Evolutionary conservation across 352 stramenopile species (phyloP), one percentile per base, ranked within the genome.

Genomic region (Globisporangium cylindrosporum): DNA sequence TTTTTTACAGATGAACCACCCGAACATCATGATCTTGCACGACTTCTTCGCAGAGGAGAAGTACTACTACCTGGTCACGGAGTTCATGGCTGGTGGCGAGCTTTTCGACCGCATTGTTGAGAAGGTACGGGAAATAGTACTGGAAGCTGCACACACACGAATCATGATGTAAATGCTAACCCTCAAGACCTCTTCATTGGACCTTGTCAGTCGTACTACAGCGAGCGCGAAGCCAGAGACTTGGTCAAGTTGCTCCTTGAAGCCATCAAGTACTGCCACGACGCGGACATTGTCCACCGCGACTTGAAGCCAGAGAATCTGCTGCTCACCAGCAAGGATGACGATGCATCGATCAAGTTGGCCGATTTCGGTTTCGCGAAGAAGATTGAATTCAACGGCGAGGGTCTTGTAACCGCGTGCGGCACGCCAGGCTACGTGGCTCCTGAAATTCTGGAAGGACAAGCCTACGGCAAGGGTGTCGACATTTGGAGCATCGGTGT

Each of bases 21-120:
- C 90, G 15, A 96, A 98, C 74, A 97, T 98, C 59, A 95, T 98
- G 85, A 93, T 92, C 24, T 68, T 97, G 32, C 81, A 98, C 63
- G 95, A 97, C 73, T 97, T 98, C 71, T 98, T 97, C 73, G 86
- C 96, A 12, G 92, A 98, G 55, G 81, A 89, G 2, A 95, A 98
- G 56, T 89, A 98, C 70, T 99, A 98, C 78, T 99, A 99, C 77
- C 82, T 99, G 58, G 95, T 99, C 3, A 98, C 98, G 41, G 96
- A 99, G 78, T 94, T 98, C 60, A 98, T 98, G 84, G 91, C 90
- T 41, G 97, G 97, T 34, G 94, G 94, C 24, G 87, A 94, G 67
- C 82, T 94, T 12, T 94, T 96, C 64, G 88, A 94, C 32, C 88
- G 88, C 58, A 93, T 95, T 9, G 88, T 95, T 15, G 81, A 95